Evolutionary conservation across 2,329 filamentous ascomycete species (phyloP), one percentile per base, ranked within the genome.

Genomic region (Elsinoe perseae): DNA sequence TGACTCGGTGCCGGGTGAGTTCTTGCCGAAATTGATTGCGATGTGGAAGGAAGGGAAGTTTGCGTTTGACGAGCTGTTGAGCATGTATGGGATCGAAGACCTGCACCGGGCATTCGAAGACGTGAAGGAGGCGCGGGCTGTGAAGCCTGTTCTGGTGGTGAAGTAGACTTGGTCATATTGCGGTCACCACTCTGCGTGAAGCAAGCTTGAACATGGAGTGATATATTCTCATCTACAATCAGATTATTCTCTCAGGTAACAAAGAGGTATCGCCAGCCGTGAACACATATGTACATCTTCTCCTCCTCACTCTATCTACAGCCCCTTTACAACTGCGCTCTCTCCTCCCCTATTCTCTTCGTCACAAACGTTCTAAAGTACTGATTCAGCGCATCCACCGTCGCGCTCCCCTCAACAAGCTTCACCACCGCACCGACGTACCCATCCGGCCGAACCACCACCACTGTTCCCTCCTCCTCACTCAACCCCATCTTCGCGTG

Each of bases 401-500:
- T 95, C 14, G 83, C 88, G 57, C 73, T 81, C 0, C 90, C 91
- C 69, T 92, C 85, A 1, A 81, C 84, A 20, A 96, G 73, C 63
- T 78, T 78, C 9, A 87, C 80, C 3, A 90, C 86, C 59, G 88
- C 79, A 20, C 86, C 88, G 25, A 95, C 85, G 69, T 95, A 93
- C 6, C 89, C 89, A 69, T 95, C 90, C 0, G 91, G 90, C 43
- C 90, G 76, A 6, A 95, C 87, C 8, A 95, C 86, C 1, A 95
- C 84, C 1, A 95, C 80, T 57, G 86, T 89, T 9, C 89, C 89
- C 59, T 75, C 79, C 59, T 87, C 82, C 65, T 85, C 76, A 61
- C 86, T 80, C 23, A 95, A 69, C 0, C 91, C 91, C 78, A 95
- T 86, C 78, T 95, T 95, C 40, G 85, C 84, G 70, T 96, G 91